These are phyloP conservation scores for Magnolia kwangsiensis DNA, from an alignment of 164 flowering plant species.

Conservation along the genomic window DNA sequence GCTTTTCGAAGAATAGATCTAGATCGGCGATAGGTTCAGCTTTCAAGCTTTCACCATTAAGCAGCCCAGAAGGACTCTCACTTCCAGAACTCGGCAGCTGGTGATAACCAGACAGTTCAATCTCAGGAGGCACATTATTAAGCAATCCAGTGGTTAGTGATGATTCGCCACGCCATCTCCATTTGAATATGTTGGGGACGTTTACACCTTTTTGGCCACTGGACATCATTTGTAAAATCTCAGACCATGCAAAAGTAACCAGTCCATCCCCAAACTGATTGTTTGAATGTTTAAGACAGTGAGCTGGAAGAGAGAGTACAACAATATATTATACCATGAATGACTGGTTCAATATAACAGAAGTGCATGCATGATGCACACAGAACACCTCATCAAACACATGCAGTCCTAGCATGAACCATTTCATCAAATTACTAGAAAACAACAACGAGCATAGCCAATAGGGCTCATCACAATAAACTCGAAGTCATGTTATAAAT, in stretches of 20 bases:
- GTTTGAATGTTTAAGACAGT: not conserved
- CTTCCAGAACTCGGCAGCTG: conserved; percentile 76
- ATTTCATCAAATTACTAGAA: too few relatives aligned
- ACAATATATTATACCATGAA: not conserved
- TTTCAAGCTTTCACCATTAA: conserved; percentile 76
- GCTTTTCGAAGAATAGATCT: conserved; percentile 91
- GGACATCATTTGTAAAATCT: conserved; percentile 66
- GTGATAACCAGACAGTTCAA: conserved; percentile 79
- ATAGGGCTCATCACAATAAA: too few relatives aligned
- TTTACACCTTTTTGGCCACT: conserved; percentile 48
- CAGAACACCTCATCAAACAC: too few relatives aligned
- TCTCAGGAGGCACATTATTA: conserved; percentile 63
- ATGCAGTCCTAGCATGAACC: too few relatives aligned
- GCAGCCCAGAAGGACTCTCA: conserved; percentile 96
- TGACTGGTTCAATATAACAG: too few relatives aligned
- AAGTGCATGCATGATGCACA: too few relatives aligned
- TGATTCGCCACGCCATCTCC: conserved; percentile 53
- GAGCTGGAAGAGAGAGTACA: conserved; percentile 3
- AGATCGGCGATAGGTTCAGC: conserved; percentile 79
- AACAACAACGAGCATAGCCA: too few relatives aligned
- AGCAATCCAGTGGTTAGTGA: conserved; percentile 57
- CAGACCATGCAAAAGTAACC: conserved; percentile 36
- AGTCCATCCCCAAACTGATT: conserved; percentile 51
- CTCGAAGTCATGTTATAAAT: too few relatives aligned
- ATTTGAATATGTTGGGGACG: conserved; percentile 51